Percentiles rank a stretch among this genome's conserved stretches.
Evolutionary conservation across 176 grass and related monocot species (phyloP).

Genomic region (Puccinellia tenuiflora): DNA sequence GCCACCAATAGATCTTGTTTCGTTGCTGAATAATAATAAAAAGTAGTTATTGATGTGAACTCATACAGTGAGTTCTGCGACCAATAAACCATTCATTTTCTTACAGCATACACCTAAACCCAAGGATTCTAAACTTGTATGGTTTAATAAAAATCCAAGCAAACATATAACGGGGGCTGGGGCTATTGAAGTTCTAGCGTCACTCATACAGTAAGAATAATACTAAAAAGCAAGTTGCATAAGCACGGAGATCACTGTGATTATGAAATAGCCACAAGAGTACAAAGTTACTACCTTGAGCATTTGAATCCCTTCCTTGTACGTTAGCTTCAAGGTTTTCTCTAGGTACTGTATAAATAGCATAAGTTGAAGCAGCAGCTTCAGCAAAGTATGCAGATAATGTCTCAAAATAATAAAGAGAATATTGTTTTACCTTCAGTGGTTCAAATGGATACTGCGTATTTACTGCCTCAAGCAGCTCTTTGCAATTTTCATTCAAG

Average conservation of each 20-base stretch:
- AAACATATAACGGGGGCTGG: too few species aligned
- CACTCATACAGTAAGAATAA: not conserved
- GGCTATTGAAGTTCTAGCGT: not conserved
- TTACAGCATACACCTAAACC: too few species aligned
- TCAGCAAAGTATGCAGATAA: not conserved
- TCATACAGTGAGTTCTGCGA: too few species aligned
- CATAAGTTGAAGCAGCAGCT: not conserved
- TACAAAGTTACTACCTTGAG: constrained; percentile 46
- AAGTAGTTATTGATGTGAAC: too few species aligned
- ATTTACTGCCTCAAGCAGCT: constrained; percentile 69
- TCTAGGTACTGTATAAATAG: constrained; percentile 61
- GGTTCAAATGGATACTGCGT: constrained; percentile 75
- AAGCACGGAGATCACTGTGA: not conserved
- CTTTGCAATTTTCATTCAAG: constrained; percentile 57
- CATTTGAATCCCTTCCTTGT: constrained; percentile 80
- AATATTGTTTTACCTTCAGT: not conserved
- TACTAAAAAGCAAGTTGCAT: not conserved
- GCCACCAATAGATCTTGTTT: too few species aligned
- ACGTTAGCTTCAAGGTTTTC: constrained; percentile 71
- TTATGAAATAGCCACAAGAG: not conserved
- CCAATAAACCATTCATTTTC: too few species aligned
- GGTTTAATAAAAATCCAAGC: too few species aligned
- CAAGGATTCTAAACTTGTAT: too few species aligned
- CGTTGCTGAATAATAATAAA: too few species aligned
- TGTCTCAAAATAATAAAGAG: not conserved